Evolutionary conservation across 768 basidiomycete genomes (phyloP).

Genomic region (Lactifluus hygrophoroides): DNA sequence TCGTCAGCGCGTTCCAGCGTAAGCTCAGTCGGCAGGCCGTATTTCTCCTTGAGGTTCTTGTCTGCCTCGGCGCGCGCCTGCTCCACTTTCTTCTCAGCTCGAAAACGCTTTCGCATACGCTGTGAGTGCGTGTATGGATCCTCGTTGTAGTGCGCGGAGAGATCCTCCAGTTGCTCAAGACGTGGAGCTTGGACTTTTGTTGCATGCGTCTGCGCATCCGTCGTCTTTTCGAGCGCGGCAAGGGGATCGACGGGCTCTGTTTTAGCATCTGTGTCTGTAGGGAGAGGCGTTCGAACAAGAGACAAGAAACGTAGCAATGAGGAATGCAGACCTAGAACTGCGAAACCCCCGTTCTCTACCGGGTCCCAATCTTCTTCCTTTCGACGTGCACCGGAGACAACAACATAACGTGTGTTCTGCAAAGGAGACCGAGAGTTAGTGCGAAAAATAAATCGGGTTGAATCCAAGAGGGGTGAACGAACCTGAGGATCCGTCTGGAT

Average conservation of each 20-base stretch:
- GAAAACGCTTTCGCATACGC: constrained; percentile 71
- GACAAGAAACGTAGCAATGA: neutral
- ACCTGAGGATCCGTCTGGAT: constrained; percentile 97
- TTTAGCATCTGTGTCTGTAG: constrained; percentile 59
- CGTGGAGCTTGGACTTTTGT: constrained; percentile 73
- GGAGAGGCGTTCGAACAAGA: neutral
- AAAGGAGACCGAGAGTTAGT: too few relatives aligned
- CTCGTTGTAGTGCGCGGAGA: constrained; percentile 68
- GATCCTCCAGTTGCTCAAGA: constrained; percentile 66
- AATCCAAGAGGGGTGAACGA: constrained; percentile 8
- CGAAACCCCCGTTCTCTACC: constrained; percentile 90
- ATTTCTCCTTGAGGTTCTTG: constrained; percentile 60
- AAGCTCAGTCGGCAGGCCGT: constrained; percentile 67
- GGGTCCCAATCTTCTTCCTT: constrained; percentile 98
- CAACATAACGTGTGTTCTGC: constrained; percentile 95
- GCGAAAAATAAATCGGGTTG: neutral
- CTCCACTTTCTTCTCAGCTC: constrained; percentile 79
- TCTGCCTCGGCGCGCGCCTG: constrained; percentile 60
- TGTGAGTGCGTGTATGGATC: constrained; percentile 83
- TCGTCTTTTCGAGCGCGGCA: constrained; percentile 82
- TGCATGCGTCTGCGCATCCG: constrained; percentile 61
- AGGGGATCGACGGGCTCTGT: constrained; percentile 71
- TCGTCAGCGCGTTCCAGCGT: constrained; percentile 58
- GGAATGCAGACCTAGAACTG: constrained; percentile 59
- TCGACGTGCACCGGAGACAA: constrained; percentile 83